Evolutionary conservation across 116 monocot species (phyloP), one percentile per base, ranked within the genome.

Genomic region (Thalassia testudinum): DNA sequence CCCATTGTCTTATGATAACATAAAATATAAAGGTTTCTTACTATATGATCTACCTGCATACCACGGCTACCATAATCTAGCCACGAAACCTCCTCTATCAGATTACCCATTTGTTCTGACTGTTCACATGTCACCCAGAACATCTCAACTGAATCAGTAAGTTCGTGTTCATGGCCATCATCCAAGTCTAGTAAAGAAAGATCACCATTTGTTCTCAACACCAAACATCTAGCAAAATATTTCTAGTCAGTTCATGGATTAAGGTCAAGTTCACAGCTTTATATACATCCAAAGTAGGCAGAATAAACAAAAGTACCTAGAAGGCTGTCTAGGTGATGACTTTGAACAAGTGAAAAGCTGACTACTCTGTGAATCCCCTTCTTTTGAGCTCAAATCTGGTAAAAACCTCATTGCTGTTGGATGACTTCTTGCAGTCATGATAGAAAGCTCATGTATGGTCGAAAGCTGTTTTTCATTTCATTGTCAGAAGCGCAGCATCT

Each of bases 1-100:
- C 45, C 4, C 4, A 45, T 5, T n/a, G 19, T 20, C 15, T 13
- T 7, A 45, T n/a, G n/a, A 10, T 5, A 10, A 34, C 6, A 34
- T 34, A 10, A 34, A 34, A 34, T 10, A 34, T 10, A 34, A 50
- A 5, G 24, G 19, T 50, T 5, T 23, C 20, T 12, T 45, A 2
- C 19, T 20, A 45, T 7, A 16, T 20, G 15, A 5, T 42, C 61
- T 60, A 86, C 99, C 99, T 99, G 90, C 90, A 99, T 99, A 26
- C 99, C 99, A 23, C 82, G 78, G 43, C 82, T 80, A 27, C 99
- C 90, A 80, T 99, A 99, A 61, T 99, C 99, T 49, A 99, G 30
- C 99, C 99, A 99, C 21, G 99, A 99, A 61, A 99, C 83, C 67
- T 99, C 99, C 60, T 99, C 84, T 49, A 99, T 86, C 58, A 99